These are phyloP conservation scores for Cocos nucifera DNA, from an alignment of 176 grass and related monocot genomes.

Conservation along the genomic window DNA sequence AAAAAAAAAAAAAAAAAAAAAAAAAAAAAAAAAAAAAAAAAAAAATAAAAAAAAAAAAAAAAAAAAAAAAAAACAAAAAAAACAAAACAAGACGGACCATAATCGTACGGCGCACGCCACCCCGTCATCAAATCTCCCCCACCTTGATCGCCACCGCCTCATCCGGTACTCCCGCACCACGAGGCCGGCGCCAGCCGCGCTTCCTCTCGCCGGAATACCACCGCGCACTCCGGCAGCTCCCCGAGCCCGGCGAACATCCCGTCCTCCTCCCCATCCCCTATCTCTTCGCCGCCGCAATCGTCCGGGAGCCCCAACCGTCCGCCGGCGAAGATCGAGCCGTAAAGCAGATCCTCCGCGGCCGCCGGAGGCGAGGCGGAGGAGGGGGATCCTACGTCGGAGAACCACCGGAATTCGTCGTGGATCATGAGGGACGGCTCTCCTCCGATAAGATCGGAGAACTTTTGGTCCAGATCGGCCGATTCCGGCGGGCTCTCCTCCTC, in stretches of 20 bases:
- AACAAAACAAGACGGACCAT: background rate
- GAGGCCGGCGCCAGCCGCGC: conserved; percentile 32
- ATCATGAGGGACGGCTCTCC: conserved; percentile 8
- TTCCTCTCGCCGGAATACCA: conserved; percentile 55
- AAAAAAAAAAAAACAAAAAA: too few relatives aligned
- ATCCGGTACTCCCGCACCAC: conserved; percentile 22
- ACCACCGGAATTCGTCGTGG: conserved; percentile 6
- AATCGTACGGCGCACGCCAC: conserved; percentile 15
- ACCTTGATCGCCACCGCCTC: too few relatives aligned
- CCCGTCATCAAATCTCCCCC: background rate
- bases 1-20: too few relatives aligned
- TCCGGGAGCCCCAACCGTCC: conserved; percentile 25
- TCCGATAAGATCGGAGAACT: conserved; percentile 13
- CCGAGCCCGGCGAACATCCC: conserved; percentile 80
- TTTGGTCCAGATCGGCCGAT: conserved; percentile 8
- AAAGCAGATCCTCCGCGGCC: conserved; percentile 33
- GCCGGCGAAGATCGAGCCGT: conserved; percentile 40
- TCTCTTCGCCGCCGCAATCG: conserved; percentile 31
- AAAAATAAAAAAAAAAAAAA: too few relatives aligned
- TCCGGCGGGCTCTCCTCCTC: background rate
- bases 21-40: too few relatives aligned
- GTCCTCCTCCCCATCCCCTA: conserved; percentile 49
- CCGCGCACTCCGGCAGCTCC: conserved; percentile 80
- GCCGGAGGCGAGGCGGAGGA: conserved; percentile 30
- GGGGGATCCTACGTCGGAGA: conserved; percentile 18